Evolutionary conservation across 371 early-diverging fungal genomes (phyloP), one percentile per base, ranked within the genome.

Genomic region (Mucor indicus): DNA sequence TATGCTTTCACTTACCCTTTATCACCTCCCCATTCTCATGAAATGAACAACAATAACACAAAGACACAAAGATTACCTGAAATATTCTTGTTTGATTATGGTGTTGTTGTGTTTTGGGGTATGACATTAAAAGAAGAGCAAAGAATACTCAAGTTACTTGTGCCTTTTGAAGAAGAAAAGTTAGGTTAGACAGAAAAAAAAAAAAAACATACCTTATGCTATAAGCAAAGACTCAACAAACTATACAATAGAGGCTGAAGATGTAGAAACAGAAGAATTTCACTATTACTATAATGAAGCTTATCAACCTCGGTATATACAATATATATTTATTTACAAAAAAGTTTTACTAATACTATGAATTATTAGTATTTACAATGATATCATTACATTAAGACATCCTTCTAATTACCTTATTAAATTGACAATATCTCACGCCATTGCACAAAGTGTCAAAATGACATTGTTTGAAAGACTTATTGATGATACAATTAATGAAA

Each of bases 61-160:
- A n/a, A n/a, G n/a, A n/a, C n/a, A n/a, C 40, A 50, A 29, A 42
- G 17, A 59, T 44, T 75, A 47, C 68, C 81, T 24, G 89, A 91
- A 57, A 73, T 90, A 42, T 90, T 90, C 48, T 67, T 89, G 38
- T 96, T 95, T 60, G 95, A 95, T 59, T 95, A 95, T 54, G 95
- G 98, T 29, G 96, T 95, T 2, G 84, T 91, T 8, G 96, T 96
- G 1, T 84, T 95, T 57, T 98, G 98, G 98, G 95, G 94, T 16
- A 84, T 98, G 77, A 82, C 86, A 3, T 79, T 87, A 41, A 68
- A 72, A 30, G 93, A 96, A 55, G 98, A 97, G 58, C 66, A 75
- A 21, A 69, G 72, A 54, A 72, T 95, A 45, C 55, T 96, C 48
- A 68, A 71, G 6, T 83, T 86, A 43, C 50, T 93, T 3, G 67